A percentile compares a stretch with the other conserved stretches of the same genome.
Conservation (phyloP, 345 rosid species). For the Eucalyptus urophylla region DNA sequence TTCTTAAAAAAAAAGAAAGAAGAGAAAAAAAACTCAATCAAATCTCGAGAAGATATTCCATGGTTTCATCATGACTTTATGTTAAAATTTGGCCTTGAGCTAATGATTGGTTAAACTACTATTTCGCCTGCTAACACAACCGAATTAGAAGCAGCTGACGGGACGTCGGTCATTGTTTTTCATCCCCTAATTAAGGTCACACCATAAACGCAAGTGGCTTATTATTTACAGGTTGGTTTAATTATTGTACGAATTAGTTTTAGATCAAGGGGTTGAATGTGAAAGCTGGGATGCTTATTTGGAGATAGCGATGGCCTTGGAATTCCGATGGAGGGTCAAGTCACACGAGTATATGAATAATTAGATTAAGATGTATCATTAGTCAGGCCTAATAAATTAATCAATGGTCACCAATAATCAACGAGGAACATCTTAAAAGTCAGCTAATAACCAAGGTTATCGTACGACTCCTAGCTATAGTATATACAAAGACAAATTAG, state of each 20-base stretch:
- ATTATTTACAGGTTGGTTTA: background rate
- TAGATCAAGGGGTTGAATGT: background rate
- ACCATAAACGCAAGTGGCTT: background rate
- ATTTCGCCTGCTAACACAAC: background rate
- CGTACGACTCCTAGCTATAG: background rate
- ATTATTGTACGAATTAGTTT: background rate
- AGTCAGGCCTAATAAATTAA: background rate
- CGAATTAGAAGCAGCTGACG: background rate
- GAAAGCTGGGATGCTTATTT: background rate
- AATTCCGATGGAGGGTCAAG: background rate
- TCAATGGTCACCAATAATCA: background rate
- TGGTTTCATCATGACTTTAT: background rate
- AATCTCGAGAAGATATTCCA: background rate
- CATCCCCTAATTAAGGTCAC: background rate
- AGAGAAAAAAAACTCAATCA: background rate
- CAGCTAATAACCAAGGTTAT: background rate
- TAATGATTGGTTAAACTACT: background rate
- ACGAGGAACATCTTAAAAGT: background rate
- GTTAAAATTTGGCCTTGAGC: background rate
- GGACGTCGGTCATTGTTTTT: background rate
- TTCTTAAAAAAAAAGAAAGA: background rate
- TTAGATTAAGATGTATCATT: background rate
- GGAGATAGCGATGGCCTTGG: background rate
- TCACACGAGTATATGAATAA: background rate
- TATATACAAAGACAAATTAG: background rate